These are phyloP conservation scores for Cercospora sojina DNA, from an alignment of 2,329 filamentous ascomycete species.

Conservation along the genomic window DNA sequence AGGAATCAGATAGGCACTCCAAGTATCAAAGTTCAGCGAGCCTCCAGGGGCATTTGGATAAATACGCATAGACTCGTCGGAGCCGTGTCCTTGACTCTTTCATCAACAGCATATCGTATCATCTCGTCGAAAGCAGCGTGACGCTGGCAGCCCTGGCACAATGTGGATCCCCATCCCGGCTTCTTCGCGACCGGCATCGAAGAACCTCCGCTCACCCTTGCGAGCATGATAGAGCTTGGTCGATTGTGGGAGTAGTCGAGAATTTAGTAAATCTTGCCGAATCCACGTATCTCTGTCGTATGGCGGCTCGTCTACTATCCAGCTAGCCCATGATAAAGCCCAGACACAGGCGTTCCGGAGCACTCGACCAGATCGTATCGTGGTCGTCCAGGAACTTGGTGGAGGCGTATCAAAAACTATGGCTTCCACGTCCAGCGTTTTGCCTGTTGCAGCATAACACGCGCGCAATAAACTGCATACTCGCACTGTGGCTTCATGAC, in stretches of 20 bases:
- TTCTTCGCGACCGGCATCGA: background rate
- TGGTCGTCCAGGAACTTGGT: background rate
- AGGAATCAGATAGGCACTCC: background rate
- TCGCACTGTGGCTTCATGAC: slow-evolving; percentile 5
- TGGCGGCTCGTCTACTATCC: background rate
- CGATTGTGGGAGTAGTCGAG: slow-evolving; percentile 1
- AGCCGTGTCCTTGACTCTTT: background rate
- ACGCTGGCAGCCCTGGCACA: background rate
- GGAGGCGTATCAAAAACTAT: slow-evolving; percentile 15
- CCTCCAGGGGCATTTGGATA: background rate
- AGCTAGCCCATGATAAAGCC: background rate
- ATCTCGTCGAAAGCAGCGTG: background rate
- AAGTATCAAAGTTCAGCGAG: background rate
- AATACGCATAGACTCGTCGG: background rate
- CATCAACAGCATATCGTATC: background rate
- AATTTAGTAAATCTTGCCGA: slow-evolving; percentile 8
- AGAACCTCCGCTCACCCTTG: background rate
- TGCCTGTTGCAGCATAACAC: slow-evolving; percentile 3
- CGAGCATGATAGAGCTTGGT: background rate
- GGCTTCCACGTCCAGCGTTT: slow-evolving; percentile 9
- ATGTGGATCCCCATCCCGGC: background rate
- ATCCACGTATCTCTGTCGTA: slow-evolving; percentile 13
- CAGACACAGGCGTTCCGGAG: background rate
- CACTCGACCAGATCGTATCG: slow-evolving; percentile 4
- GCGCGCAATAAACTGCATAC: slow-evolving; percentile 13